Percentiles rank a stretch among this genome's conserved stretches.
Evolutionary conservation across 345 rosid species (phyloP).

Genomic region (Aquilaria yunnanensis): DNA sequence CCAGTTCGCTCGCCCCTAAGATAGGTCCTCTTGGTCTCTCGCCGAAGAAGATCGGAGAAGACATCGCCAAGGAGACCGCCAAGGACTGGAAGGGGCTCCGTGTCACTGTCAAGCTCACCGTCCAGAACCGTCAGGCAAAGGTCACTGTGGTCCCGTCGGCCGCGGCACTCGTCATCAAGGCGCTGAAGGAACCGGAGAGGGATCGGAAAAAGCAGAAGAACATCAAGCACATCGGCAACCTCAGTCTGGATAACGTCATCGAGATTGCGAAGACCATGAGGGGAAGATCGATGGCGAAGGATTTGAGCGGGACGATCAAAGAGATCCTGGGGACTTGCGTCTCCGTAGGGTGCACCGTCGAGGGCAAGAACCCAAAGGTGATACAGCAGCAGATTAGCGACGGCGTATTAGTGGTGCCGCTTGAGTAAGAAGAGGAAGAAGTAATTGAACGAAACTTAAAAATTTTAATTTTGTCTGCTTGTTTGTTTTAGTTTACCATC

Average conservation of each 20-base stretch:
- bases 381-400: conserved; percentile 34
- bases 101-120: conserved; percentile 52
- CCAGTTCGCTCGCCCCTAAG: conserved; percentile 37
- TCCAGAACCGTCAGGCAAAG: conserved; percentile 52
- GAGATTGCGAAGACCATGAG: conserved; percentile 41
- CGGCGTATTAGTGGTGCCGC: conserved; percentile 38
- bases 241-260: conserved; percentile 40
- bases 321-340: conserved; percentile 52
- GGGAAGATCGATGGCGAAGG: conserved; percentile 45
- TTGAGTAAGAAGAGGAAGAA: conserved; percentile 16
- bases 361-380: conserved; percentile 43
- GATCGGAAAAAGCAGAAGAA: background rate
- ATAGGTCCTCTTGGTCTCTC: conserved; percentile 32
- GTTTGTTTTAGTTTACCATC: background rate
- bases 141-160: conserved; percentile 51
- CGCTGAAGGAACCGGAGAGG: conserved; percentile 18
- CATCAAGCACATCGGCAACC: conserved; percentile 36
- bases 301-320: conserved; percentile 39
- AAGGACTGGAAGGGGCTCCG: conserved; percentile 59
- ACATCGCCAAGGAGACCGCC: conserved; percentile 54
- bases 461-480: background rate
- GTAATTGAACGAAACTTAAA: background rate
- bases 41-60: conserved; percentile 36
- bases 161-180: conserved; percentile 46
- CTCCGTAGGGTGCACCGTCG: conserved; percentile 49